A percentile compares a stretch with the other conserved stretches of the same genome.
Evolutionary conservation across 139 green algal genomes (phyloP).

Genomic region (Volvox africanus): DNA sequence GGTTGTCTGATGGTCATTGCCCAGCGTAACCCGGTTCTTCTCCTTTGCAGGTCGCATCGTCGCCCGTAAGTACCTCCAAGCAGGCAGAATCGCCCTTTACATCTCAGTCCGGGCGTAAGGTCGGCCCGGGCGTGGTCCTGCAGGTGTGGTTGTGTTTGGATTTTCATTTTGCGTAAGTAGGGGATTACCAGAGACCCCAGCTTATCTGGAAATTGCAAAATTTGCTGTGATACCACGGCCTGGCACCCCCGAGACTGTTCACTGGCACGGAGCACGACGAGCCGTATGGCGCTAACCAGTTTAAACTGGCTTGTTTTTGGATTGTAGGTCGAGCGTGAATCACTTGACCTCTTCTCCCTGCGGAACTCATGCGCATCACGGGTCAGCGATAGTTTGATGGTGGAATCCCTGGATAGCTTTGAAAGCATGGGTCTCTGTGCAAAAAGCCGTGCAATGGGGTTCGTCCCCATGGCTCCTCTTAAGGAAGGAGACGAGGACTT

Average conservation of each 20-base stretch:
- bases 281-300: no score
- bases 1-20: no score
- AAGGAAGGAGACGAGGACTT: background rate
- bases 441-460: slow-evolving; percentile 17
- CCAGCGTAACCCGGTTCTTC: background rate
- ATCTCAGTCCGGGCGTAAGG: background rate
- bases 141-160: background rate
- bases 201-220: no score
- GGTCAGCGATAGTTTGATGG: slow-evolving; percentile 34
- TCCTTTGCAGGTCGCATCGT: slow-evolving; percentile 18
- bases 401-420: slow-evolving; percentile 39
- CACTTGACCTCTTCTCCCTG: slow-evolving; percentile 34
- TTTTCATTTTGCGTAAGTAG: no score
- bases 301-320: no score
- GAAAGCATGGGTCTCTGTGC: background rate
- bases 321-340: slow-evolving; percentile 10
- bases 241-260: no score
- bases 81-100: background rate
- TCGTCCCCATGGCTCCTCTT: slow-evolving; percentile 36
- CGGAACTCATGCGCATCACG: slow-evolving; percentile 13
- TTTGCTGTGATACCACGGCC: no score
- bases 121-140: background rate
- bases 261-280: no score
- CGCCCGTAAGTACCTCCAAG: slow-evolving; percentile 25
- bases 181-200: no score